phyloP scores from a whole-genome alignment of 306 rosid genomes.

The Cicer judaicum region DNA sequence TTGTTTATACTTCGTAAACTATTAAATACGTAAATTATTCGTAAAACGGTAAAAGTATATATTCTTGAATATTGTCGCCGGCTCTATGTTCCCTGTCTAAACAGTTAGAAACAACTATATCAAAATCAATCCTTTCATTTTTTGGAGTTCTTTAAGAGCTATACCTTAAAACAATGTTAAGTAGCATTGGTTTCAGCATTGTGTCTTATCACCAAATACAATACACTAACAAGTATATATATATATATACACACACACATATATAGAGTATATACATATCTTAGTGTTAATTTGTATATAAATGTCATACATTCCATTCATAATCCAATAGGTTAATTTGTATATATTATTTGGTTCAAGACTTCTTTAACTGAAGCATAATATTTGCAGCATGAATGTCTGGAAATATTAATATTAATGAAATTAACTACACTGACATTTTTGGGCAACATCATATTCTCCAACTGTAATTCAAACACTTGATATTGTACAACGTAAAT shows the following conservation, averaged over 20 bases:
- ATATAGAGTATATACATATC: not conserved
- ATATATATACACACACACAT: not conserved
- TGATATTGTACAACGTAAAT: not conserved
- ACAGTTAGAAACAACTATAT: not conserved
- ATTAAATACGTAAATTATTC: not conserved
- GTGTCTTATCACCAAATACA: conserved; percentile 21
- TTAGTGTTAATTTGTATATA: not conserved
- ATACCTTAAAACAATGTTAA: not conserved
- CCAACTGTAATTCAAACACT: not conserved
- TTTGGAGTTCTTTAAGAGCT: not conserved
- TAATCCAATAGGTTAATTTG: too few relatives aligned
- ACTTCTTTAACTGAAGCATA: not conserved
- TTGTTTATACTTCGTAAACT: not conserved
- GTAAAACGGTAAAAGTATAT: not conserved
- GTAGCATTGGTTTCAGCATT: not conserved
- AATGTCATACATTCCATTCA: conserved; percentile 2
- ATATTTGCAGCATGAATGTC: conserved; percentile 2
- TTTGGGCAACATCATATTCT: not conserved
- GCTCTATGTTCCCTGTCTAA: not conserved
- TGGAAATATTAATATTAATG: not conserved
- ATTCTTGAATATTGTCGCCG: not conserved
- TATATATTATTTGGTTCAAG: not conserved
- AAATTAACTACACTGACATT: not conserved
- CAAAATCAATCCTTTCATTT: too few relatives aligned
- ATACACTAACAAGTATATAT: not conserved